phyloP scores from a whole-genome alignment of 257 asterid species.

The Jacaranda copaia region DNA sequence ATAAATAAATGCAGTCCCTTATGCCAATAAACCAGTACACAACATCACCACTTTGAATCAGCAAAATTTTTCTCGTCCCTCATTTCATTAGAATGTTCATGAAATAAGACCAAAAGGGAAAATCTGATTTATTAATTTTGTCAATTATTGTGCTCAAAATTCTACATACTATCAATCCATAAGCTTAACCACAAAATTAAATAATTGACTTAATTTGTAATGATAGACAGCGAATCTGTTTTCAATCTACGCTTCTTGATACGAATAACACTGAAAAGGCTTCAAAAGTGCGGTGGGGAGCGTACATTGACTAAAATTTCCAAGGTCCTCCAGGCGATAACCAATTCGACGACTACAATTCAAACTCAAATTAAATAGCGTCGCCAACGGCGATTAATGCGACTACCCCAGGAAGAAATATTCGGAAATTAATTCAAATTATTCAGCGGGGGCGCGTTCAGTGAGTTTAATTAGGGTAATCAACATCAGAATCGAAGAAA shows the following conservation, averaged over 20 bases:
- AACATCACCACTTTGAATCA: not conserved
- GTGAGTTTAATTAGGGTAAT: not conserved
- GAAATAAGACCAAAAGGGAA: not conserved
- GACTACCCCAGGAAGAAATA: not conserved
- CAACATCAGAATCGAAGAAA: conserved; percentile 13
- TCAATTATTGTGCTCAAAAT: not conserved
- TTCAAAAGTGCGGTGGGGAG: not conserved
- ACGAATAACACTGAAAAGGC: not conserved
- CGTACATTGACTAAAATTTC: not conserved
- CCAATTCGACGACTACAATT: not conserved
- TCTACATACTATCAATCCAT: not conserved
- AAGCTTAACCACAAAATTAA: conserved; percentile 4
- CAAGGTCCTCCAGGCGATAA: not conserved
- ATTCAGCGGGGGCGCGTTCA: not conserved
- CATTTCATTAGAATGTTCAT: not conserved
- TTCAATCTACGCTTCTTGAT: not conserved
- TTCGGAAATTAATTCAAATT: not conserved
- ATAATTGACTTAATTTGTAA: not conserved
- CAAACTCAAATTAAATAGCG: not conserved
- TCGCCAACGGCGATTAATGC: not conserved
- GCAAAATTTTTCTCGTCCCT: not conserved
- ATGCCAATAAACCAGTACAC: conserved; percentile 8
- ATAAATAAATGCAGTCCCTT: conserved; percentile 17
- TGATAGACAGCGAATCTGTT: not conserved
- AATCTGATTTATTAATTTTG: not conserved